phyloP scores from a whole-genome alignment of 2,329 filamentous ascomycete genomes.

The Microsporum audouinii region DNA sequence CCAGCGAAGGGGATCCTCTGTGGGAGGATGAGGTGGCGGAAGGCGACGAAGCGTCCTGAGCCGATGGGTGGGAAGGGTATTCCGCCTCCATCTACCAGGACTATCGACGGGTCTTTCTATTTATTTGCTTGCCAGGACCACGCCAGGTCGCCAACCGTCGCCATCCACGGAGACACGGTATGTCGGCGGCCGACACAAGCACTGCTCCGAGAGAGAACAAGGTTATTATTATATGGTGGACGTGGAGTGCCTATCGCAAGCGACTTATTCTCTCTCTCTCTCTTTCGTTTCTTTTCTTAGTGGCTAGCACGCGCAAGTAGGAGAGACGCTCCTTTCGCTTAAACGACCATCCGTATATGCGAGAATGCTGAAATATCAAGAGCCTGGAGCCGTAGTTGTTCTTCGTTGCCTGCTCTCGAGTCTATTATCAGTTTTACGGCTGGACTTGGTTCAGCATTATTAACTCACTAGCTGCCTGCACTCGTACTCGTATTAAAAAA shows the following conservation, averaged over 20 bases:
- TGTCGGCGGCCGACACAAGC: neutral
- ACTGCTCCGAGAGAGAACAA: neutral
- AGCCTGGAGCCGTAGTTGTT: too few relatives aligned
- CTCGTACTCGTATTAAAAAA: neutral
- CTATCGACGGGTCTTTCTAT: slow-evolving; percentile 1
- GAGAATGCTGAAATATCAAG: too few relatives aligned
- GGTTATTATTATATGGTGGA: neutral
- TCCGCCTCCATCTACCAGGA: slow-evolving; percentile 23
- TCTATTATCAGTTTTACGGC: too few relatives aligned
- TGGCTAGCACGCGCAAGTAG: neutral
- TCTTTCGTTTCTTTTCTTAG: neutral
- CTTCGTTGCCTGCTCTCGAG: too few relatives aligned
- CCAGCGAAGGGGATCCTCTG: neutral
- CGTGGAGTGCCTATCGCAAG: neutral
- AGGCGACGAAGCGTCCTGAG: neutral
- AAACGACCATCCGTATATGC: too few relatives aligned
- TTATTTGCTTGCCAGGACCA: neutral
- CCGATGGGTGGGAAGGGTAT: neutral
- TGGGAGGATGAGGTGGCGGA: neutral
- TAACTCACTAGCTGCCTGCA: neutral
- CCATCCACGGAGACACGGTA: slow-evolving; percentile 2
- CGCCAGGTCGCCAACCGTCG: neutral
- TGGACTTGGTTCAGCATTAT: too few relatives aligned
- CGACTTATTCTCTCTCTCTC: too few relatives aligned
- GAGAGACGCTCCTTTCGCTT: too few relatives aligned